Conservation (phyloP, 2,329 filamentous ascomycete species). For the Aphanocladium album region DNA sequence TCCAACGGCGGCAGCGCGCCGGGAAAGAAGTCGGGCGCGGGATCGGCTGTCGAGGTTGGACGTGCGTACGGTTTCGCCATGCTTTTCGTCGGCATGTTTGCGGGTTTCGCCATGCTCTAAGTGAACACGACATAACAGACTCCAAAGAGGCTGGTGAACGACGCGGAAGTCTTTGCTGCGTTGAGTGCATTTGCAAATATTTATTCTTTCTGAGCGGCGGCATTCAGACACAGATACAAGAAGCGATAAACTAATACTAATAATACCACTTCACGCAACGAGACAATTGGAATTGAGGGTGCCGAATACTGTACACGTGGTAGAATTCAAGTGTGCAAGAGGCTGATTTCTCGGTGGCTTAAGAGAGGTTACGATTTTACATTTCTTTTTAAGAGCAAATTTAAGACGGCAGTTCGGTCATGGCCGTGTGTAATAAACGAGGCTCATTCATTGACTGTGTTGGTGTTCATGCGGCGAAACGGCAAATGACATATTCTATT, state of each 20-base stretch:
- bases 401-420: too few relatives aligned
- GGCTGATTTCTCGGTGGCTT: too few relatives aligned
- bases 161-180: neutral
- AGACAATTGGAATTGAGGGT: neutral
- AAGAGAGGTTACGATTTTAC: too few relatives aligned
- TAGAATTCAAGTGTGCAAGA: too few relatives aligned
- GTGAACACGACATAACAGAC: neutral
- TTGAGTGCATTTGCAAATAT: neutral
- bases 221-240: neutral
- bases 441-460: too few relatives aligned
- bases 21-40: constrained; percentile 23
- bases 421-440: too few relatives aligned
- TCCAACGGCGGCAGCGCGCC: neutral
- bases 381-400: too few relatives aligned
- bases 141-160: too few relatives aligned
- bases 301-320: too few relatives aligned
- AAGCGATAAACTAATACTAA: constrained; percentile 9
- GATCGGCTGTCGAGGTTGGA: constrained; percentile 28
- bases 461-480: too few relatives aligned
- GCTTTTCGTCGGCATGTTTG: constrained; percentile 34
- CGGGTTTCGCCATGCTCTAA: constrained; percentile 38
- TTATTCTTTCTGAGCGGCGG: neutral
- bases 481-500: too few relatives aligned
- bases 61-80: constrained; percentile 34
- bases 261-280: neutral